Percentiles rank a stretch among this genome's conserved stretches.
Conservation (phyloP, 1,284 basidiomycete genomes). For the Malassezia brasiliensis region DNA sequence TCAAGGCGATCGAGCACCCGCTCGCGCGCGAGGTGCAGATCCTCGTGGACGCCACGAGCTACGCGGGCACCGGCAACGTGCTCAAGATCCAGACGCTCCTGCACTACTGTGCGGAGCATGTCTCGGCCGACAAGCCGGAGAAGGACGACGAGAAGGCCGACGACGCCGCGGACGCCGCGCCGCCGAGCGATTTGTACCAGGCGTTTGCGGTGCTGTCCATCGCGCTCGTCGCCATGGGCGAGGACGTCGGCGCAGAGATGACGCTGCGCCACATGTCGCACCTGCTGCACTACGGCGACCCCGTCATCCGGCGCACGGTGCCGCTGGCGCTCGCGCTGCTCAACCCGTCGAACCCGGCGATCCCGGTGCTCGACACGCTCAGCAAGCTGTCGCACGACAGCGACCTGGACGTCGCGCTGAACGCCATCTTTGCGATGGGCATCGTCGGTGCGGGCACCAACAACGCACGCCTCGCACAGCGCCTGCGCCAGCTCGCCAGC, state of each 20-base stretch:
- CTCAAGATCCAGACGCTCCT: constrained; percentile 87
- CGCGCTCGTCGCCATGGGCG: constrained; percentile 92
- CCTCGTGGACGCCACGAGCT: constrained; percentile 86
- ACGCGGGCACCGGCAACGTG: constrained; percentile 90
- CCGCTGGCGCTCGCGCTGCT: constrained; percentile 90
- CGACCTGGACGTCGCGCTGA: constrained; percentile 87
- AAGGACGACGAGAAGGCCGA: constrained; percentile 29
- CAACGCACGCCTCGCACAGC: constrained; percentile 92
- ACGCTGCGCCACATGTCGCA: constrained; percentile 44
- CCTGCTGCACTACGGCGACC: constrained; percentile 92
- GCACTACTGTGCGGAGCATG: constrained; percentile 85
- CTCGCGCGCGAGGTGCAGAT: constrained; percentile 83
- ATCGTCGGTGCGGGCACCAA: constrained; percentile 95
- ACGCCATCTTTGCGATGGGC: constrained; percentile 98
- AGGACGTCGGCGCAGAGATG: constrained; percentile 94
- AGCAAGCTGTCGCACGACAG: constrained; percentile 99
- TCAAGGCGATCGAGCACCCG: constrained; percentile 89
- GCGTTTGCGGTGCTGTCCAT: constrained; percentile 89
- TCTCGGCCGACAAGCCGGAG: constrained; percentile 53
- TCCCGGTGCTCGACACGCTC: constrained; percentile 90
- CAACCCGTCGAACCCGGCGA: constrained; percentile 87
- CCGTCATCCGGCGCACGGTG: constrained; percentile 81
- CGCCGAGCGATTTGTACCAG: constrained; percentile 72
- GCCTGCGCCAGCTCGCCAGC: constrained; percentile 87
- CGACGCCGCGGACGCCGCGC: constrained; percentile 26